These are phyloP conservation scores for Coix lacrymajobi DNA, from an alignment of 176 grass and related monocot species.

Conservation along the genomic window DNA sequence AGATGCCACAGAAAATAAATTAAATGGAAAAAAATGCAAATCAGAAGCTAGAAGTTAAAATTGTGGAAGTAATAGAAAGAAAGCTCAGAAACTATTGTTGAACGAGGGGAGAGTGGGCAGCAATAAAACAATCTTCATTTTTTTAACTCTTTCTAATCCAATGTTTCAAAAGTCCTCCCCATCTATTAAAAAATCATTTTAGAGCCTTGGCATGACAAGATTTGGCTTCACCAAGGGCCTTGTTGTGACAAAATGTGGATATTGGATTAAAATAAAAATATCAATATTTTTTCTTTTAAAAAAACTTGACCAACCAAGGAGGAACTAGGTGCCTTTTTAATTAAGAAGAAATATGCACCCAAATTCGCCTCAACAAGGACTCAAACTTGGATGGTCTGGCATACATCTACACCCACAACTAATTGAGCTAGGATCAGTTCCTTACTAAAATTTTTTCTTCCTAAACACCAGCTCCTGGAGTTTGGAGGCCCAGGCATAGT, in stretches of 20 bases:
- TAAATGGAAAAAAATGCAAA: neutral
- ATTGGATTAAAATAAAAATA: neutral
- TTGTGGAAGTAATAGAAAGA: neutral
- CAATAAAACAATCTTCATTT: neutral
- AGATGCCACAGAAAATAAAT: neutral
- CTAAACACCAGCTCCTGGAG: too few species aligned
- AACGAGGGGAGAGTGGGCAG: neutral
- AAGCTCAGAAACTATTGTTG: neutral
- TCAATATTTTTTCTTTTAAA: neutral
- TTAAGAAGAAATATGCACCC: neutral
- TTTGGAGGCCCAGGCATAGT: too few species aligned
- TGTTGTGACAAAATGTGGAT: neutral
- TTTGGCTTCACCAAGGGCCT: neutral
- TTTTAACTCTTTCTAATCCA: neutral
- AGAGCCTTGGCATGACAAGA: neutral
- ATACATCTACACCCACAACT: too few species aligned
- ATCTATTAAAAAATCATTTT: neutral
- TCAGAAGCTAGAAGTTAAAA: neutral
- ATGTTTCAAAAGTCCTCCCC: neutral
- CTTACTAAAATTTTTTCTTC: too few species aligned
- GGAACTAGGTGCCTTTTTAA: neutral
- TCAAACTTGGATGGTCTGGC: too few species aligned
- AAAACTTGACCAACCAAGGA: neutral
- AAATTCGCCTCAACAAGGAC: neutral
- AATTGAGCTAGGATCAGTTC: too few species aligned